These are phyloP conservation scores for Apiospora sp. DNA, from an alignment of 2,329 filamentous ascomycete genomes.

Conservation along the genomic window DNA sequence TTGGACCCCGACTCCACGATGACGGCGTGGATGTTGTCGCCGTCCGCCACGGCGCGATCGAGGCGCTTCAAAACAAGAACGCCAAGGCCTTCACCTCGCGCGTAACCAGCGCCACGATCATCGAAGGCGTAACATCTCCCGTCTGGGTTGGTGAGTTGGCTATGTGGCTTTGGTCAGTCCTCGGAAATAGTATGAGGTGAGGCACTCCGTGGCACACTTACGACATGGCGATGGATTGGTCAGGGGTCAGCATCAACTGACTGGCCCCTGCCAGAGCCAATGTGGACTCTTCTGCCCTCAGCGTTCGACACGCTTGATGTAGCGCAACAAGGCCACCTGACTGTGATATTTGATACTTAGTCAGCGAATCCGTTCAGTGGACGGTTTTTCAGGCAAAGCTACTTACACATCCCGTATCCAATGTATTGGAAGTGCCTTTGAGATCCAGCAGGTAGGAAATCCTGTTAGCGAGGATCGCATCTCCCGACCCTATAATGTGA, in stretches of 20 bases:
- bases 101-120: slow-evolving; percentile 60
- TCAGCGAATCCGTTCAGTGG: too few relatives aligned
- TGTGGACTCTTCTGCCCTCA: slow-evolving; percentile 16
- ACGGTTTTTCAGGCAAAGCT: too few relatives aligned
- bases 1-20: slow-evolving; percentile 47
- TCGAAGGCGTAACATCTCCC: slow-evolving; percentile 49
- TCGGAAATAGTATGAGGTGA: too few relatives aligned
- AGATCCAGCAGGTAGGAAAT: slow-evolving; percentile 23
- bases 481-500: slow-evolving; percentile 26
- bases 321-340: slow-evolving; percentile 26
- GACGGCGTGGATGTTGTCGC: slow-evolving; percentile 56
- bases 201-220: not conserved
- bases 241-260: not conserved
- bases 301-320: slow-evolving; percentile 25
- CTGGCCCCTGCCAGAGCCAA: not conserved
- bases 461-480: slow-evolving; percentile 26
- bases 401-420: slow-evolving; percentile 28
- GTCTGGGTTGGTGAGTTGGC: slow-evolving; percentile 25
- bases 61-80: slow-evolving; percentile 59
- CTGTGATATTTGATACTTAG: not conserved
- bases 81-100: slow-evolving; percentile 58
- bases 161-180: not conserved
- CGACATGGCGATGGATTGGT: not conserved
- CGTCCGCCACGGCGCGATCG: slow-evolving; percentile 57
- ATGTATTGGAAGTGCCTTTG: slow-evolving; percentile 25